phyloP scores from a whole-genome alignment of 1,284 basidiomycete genomes.

The Calocybe gambosa region DNA sequence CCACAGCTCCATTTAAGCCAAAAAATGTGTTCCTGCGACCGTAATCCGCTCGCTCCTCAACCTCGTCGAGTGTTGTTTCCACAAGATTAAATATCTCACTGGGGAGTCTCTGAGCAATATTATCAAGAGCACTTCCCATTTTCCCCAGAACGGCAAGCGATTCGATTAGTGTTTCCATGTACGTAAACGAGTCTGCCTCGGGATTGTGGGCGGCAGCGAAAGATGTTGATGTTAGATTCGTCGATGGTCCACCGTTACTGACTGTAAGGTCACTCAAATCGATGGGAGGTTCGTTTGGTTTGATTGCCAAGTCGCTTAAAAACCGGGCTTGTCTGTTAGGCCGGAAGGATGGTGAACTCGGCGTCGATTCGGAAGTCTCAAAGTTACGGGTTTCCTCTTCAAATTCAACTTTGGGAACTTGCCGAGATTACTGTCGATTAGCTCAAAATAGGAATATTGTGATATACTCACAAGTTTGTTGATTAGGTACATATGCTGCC shows the following conservation, averaged over 20 bases:
- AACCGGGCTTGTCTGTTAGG: conserved; percentile 51
- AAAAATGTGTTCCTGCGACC: conserved; percentile 51
- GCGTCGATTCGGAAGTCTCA: conserved; percentile 22
- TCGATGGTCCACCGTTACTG: conserved; percentile 19
- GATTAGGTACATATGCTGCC: conserved; percentile 79
- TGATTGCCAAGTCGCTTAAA: conserved; percentile 64
- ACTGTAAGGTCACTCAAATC: conserved; percentile 57
- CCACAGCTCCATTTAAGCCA: conserved; percentile 25
- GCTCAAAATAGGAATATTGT: conserved; percentile 1
- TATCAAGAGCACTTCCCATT: conserved; percentile 81
- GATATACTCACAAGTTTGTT: conserved; percentile 58
- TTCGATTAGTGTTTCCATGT: conserved; percentile 92
- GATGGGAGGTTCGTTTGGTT: conserved; percentile 77
- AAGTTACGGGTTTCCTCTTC: conserved; percentile 28
- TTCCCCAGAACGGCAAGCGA: conserved; percentile 88
- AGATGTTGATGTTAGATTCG: conserved; percentile 5
- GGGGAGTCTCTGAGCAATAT: conserved; percentile 77
- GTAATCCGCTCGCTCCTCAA: conserved; percentile 81
- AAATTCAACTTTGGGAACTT: conserved; percentile 56
- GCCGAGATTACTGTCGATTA: neutral
- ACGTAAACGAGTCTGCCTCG: conserved; percentile 89
- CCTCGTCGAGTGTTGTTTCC: conserved; percentile 86
- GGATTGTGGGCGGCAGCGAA: conserved; percentile 52
- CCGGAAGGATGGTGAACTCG: conserved; percentile 33
- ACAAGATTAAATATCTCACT: conserved; percentile 84